Percentiles rank a stretch among this genome's conserved stretches.
Evolutionary conservation across 1,284 basidiomycete genomes (phyloP).

Genomic region (Wallemia ichthyophaga): DNA sequence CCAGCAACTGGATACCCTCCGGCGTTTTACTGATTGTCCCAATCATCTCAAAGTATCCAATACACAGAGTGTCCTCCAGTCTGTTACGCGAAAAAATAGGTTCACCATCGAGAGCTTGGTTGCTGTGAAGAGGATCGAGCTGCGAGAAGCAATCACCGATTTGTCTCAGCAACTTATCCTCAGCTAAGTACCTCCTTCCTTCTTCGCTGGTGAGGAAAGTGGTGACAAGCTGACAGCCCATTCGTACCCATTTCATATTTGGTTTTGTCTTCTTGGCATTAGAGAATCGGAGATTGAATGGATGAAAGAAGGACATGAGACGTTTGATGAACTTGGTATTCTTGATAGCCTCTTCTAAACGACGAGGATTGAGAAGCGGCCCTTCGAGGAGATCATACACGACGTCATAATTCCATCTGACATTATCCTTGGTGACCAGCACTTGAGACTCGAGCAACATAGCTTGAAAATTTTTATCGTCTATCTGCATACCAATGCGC

Average conservation of each 20-base stretch:
- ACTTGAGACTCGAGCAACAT: constrained; percentile 61
- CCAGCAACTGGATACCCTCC: constrained; percentile 72
- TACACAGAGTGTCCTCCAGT: constrained; percentile 52
- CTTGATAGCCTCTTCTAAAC: constrained; percentile 86
- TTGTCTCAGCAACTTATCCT: constrained; percentile 64
- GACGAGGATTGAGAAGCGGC: constrained; percentile 58
- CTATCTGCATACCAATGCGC: constrained; percentile 68
- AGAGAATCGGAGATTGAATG: constrained; percentile 57
- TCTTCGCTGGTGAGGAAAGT: constrained; percentile 59
- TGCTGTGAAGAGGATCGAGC: constrained; percentile 32
- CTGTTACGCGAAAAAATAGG: constrained; percentile 61
- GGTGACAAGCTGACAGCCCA: constrained; percentile 51
- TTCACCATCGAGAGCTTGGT: constrained; percentile 20
- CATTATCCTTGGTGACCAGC: constrained; percentile 58
- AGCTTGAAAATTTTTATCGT: constrained; percentile 61
- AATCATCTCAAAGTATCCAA: constrained; percentile 87
- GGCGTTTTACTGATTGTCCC: constrained; percentile 58
- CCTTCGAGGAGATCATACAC: constrained; percentile 75
- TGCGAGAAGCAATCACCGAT: constrained; percentile 67
- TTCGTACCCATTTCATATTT: constrained; percentile 49
- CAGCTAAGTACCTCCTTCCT: constrained; percentile 49
- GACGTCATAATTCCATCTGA: constrained; percentile 72
- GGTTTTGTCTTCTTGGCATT: constrained; percentile 42
- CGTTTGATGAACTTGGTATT: constrained; percentile 62
- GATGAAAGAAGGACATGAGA: constrained; percentile 74